These are phyloP conservation scores for Pelagomonas calceolata DNA, from an alignment of 108 stramenopile genomes.

Conservation along the genomic window DNA sequence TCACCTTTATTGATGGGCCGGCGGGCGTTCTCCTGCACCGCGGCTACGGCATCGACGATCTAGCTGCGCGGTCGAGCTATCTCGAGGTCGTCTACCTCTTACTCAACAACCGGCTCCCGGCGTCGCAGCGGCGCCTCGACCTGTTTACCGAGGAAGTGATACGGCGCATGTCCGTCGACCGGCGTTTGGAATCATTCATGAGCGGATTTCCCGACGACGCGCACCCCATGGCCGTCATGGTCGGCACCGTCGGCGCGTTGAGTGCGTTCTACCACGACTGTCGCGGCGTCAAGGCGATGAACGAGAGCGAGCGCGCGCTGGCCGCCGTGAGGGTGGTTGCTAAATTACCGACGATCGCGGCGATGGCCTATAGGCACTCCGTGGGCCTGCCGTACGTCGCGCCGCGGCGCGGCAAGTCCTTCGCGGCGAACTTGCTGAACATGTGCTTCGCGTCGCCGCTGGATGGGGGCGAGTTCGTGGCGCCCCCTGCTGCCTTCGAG, in stretches of 20 bases:
- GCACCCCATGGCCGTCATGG: conserved; percentile 10
- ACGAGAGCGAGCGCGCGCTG: too few relatives aligned
- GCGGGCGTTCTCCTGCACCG: conserved; percentile 6
- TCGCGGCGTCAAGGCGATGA: too few relatives aligned
- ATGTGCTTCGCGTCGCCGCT: too few relatives aligned
- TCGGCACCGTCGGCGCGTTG: conserved; percentile 6
- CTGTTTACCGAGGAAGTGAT: not conserved
- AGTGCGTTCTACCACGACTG: conserved; percentile 1
- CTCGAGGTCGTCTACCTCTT: conserved; percentile 8
- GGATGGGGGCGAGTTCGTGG: too few relatives aligned
- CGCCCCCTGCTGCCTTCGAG: not conserved
- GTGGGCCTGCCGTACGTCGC: too few relatives aligned
- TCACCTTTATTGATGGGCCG: conserved; percentile 12
- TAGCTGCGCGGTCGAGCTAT: conserved; percentile 1
- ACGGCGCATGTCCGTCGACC: not conserved
- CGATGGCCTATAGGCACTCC: too few relatives aligned
- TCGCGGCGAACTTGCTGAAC: too few relatives aligned
- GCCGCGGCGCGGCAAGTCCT: too few relatives aligned
- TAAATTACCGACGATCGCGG: too few relatives aligned
- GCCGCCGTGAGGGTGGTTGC: too few relatives aligned
- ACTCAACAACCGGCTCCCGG: not conserved
- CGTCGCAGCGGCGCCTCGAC: not conserved
- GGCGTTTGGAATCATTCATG: not conserved
- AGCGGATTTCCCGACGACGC: conserved; percentile 1
- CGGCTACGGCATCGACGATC: conserved; percentile 7